These are phyloP conservation scores for Metschnikowia matae DNA, from an alignment of 805 yeast genomes.

Conservation along the genomic window DNA sequence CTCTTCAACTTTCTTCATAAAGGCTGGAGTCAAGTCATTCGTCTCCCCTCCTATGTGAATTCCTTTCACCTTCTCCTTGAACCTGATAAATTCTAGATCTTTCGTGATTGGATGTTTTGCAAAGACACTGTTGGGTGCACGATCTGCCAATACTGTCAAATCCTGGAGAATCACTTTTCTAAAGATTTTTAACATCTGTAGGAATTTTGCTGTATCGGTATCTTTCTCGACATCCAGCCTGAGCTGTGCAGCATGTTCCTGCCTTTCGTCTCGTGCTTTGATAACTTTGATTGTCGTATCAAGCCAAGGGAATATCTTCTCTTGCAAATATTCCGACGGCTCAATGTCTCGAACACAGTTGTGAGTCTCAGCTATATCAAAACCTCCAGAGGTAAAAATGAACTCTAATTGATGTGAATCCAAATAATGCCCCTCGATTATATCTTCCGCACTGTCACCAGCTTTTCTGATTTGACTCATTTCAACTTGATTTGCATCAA, in stretches of 20 bases:
- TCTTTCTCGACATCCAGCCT: background rate
- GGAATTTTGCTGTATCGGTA: background rate
- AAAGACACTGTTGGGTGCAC: background rate
- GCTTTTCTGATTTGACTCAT: slow-evolving; percentile 1
- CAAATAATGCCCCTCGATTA: background rate
- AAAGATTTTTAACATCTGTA: background rate
- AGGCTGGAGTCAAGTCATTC: background rate
- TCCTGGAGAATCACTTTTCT: background rate
- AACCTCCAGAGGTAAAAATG: slow-evolving; percentile 5
- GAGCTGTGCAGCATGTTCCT: background rate
- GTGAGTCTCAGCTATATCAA: slow-evolving; percentile 3
- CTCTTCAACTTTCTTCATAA: background rate
- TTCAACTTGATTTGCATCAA: background rate
- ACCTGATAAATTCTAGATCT: background rate
- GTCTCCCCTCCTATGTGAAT: background rate
- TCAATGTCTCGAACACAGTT: slow-evolving; percentile 5
- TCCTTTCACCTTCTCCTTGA: background rate
- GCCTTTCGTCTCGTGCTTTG: background rate
- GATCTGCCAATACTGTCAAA: background rate
- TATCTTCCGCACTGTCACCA: background rate
- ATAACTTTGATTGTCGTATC: background rate
- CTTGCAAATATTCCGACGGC: slow-evolving; percentile 1
- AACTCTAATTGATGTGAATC: slow-evolving; percentile 1
- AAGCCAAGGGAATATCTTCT: slow-evolving; percentile 8
- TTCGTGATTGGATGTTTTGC: background rate